Conservation (phyloP, 192 early-diverging fungal genomes). For the Coemansia asiatica region DNA sequence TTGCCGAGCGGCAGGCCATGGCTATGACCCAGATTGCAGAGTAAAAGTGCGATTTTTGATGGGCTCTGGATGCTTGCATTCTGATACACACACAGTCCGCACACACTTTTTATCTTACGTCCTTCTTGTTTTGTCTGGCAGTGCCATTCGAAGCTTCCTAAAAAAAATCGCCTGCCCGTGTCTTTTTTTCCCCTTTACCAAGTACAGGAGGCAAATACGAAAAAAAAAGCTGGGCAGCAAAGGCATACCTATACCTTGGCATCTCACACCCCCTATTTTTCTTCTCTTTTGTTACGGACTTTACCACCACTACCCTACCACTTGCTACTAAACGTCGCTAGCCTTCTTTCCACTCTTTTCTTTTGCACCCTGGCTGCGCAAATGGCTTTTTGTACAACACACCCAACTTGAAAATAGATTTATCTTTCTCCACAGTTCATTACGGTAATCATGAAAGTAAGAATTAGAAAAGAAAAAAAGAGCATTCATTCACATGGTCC, state of each 20-base stretch:
- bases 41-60: conserved; percentile 8
- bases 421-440: neutral
- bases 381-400: neutral
- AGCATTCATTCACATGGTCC: neutral
- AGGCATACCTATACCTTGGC: neutral
- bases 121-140: neutral
- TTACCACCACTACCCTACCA: neutral
- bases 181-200: neutral
- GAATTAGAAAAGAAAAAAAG: no score
- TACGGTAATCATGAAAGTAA: neutral
- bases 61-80: neutral
- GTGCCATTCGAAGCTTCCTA: neutral
- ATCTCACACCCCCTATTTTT: neutral
- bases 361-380: neutral
- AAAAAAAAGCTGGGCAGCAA: neutral
- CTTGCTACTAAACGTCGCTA: no score
- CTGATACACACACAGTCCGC: neutral
- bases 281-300: neutral
- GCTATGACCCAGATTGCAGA: conserved; percentile 24
- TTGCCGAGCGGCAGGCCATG: conserved; percentile 49
- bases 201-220: neutral
- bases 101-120: no score
- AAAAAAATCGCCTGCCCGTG: neutral
- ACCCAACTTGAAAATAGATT: neutral
- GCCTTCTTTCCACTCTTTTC: neutral